Evolutionary conservation across 192 early-diverging fungal genomes (phyloP).

Genomic region (Coemansia sp.): DNA sequence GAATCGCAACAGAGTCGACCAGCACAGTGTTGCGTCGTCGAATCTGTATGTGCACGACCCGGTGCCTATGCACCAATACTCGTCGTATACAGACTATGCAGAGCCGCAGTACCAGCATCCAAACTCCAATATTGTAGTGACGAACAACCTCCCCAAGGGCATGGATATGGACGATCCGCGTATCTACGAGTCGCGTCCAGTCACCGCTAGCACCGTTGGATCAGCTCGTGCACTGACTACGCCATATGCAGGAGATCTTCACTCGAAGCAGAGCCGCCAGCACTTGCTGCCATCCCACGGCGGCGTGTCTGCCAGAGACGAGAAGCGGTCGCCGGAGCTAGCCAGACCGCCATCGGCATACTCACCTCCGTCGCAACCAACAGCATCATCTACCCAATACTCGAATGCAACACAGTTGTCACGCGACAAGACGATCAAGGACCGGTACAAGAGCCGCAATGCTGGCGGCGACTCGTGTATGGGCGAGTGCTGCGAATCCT

Average conservation of each 20-base stretch:
- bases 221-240: conserved; percentile 19
- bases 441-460: conserved; percentile 35
- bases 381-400: conserved; percentile 16
- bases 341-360: conserved; percentile 29
- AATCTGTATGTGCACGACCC: conserved; percentile 7
- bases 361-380: conserved; percentile 32
- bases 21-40: conserved; percentile 12
- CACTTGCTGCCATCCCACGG: conserved; percentile 19
- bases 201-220: conserved; percentile 24
- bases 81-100: background rate
- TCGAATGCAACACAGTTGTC: conserved; percentile 30
- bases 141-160: conserved; percentile 18
- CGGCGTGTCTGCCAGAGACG: conserved; percentile 7
- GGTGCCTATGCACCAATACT: conserved; percentile 1
- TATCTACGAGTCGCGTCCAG: conserved; percentile 11
- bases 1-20: background rate
- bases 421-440: conserved; percentile 44
- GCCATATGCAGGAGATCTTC: conserved; percentile 8
- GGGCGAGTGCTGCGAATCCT: conserved; percentile 52
- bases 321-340: conserved; percentile 1
- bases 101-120: background rate
- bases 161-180: conserved; percentile 8
- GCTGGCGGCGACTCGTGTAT: conserved; percentile 53
- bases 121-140: conserved; percentile 5
- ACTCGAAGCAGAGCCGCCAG: conserved; percentile 34